These are phyloP conservation scores for Trichophyton schoenleinii DNA, from an alignment of 2,329 filamentous ascomycete species.

Conservation along the genomic window DNA sequence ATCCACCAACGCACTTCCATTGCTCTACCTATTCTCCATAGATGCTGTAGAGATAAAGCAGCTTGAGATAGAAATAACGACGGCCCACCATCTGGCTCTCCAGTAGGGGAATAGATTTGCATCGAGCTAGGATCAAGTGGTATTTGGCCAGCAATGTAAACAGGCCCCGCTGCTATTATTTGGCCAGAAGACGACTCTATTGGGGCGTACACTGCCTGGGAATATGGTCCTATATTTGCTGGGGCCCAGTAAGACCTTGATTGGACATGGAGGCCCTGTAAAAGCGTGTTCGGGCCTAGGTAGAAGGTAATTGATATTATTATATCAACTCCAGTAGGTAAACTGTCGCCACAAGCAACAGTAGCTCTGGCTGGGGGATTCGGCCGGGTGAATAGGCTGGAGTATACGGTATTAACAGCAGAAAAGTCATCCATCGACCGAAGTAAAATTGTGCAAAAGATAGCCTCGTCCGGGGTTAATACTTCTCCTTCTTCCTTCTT, in stretches of 20 bases:
- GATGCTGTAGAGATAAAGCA: slow-evolving; percentile 69
- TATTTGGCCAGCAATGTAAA: slow-evolving; percentile 81
- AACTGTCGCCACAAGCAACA: slow-evolving; percentile 57
- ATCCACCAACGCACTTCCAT: slow-evolving; percentile 64
- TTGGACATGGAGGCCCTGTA: slow-evolving; percentile 68
- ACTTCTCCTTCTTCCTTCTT: slow-evolving; percentile 8
- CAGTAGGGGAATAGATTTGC: slow-evolving; percentile 31
- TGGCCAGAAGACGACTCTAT: slow-evolving; percentile 22
- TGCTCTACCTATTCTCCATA: slow-evolving; percentile 67
- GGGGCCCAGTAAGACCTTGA: slow-evolving; percentile 94
- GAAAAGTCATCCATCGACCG: slow-evolving; percentile 70
- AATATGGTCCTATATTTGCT: slow-evolving; percentile 94
- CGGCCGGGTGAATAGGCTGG: slow-evolving; percentile 57
- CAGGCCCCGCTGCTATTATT: slow-evolving; percentile 17
- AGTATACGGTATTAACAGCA: slow-evolving; percentile 62
- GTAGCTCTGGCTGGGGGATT: slow-evolving; percentile 81
- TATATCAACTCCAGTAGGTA: slow-evolving; percentile 50
- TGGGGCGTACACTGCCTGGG: slow-evolving; percentile 61
- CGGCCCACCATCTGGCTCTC: slow-evolving; percentile 12
- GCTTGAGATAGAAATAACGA: slow-evolving; percentile 46
- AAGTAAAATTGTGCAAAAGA: slow-evolving; percentile 52
- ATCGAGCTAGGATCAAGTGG: slow-evolving; percentile 73
- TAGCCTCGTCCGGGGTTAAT: slow-evolving; percentile 27
- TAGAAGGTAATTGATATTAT: slow-evolving; percentile 46
- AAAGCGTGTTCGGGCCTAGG: slow-evolving; percentile 19